phyloP scores from a whole-genome alignment of 805 yeast genomes.

The Pichia manshurica region DNA sequence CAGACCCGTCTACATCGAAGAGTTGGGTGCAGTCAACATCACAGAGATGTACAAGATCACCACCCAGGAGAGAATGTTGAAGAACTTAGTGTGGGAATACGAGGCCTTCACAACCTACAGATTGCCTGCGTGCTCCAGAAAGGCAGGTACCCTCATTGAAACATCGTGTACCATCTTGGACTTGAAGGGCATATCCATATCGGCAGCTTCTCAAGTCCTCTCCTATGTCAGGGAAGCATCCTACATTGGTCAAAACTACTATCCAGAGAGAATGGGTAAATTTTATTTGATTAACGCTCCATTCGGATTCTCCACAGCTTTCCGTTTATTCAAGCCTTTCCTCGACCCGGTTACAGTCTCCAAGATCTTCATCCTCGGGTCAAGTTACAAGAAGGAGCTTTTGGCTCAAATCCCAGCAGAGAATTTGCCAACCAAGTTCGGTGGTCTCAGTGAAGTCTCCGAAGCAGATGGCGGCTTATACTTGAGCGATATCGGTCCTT shows the following conservation, averaged over 20 bases:
- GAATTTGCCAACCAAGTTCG: conserved; percentile 86
- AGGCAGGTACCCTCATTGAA: conserved; percentile 71
- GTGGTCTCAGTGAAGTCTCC: conserved; percentile 67
- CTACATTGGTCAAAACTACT: conserved; percentile 90
- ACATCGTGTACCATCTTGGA: conserved; percentile 96
- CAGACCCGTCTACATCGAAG: conserved; percentile 92
- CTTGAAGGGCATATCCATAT: conserved; percentile 85
- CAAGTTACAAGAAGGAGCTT: conserved; percentile 72
- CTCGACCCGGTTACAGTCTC: conserved; percentile 96
- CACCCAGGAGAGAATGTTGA: conserved; percentile 91
- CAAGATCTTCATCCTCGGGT: conserved; percentile 83
- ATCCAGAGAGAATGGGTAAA: conserved; percentile 99
- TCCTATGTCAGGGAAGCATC: conserved; percentile 91
- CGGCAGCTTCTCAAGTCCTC: conserved; percentile 78
- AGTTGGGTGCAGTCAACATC: conserved; percentile 85
- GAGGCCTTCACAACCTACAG: conserved; percentile 81
- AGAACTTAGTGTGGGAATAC: conserved; percentile 95
- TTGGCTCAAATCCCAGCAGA: conserved; percentile 89
- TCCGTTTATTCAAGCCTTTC: conserved; percentile 85
- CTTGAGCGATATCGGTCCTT: conserved; percentile 90
- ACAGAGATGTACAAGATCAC: conserved; percentile 90
- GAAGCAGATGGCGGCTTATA: conserved; percentile 76
- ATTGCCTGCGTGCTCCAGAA: conserved; percentile 91
- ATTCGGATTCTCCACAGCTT: conserved; percentile 93
- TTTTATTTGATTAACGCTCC: conserved; percentile 95